A percentile compares a stretch with the other conserved stretches of the same genome.
Evolutionary conservation across 2,329 filamentous ascomycete genomes (phyloP).

Genomic region (Alternaria viburni): DNA sequence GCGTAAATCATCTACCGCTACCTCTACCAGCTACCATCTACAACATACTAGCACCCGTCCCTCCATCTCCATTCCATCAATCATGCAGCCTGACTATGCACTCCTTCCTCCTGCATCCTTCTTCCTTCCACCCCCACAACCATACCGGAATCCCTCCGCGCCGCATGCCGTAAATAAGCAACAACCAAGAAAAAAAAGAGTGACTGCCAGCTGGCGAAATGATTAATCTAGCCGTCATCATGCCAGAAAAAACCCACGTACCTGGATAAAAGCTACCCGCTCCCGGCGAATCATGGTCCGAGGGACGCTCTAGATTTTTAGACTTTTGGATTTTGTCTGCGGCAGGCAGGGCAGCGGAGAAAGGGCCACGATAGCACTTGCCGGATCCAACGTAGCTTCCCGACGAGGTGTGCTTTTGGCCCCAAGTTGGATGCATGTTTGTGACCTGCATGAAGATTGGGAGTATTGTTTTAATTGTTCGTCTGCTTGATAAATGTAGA

Average conservation of each 20-base stretch:
- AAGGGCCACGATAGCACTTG: conserved; percentile 18
- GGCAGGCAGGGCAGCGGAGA: background rate
- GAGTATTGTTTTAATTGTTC: background rate
- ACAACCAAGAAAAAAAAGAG: conserved; percentile 4
- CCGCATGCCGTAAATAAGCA: conserved; percentile 12
- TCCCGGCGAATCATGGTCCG: conserved; percentile 14
- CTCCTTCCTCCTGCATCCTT: too few species aligned
- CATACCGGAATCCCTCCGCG: conserved; percentile 16
- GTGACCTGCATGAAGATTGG: background rate
- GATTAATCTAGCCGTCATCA: conserved; percentile 19
- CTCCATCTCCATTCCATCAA: background rate
- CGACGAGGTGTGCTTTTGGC: conserved; percentile 1
- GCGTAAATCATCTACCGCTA: background rate
- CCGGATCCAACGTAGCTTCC: background rate
- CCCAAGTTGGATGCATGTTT: conserved; percentile 6
- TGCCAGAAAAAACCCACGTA: conserved; percentile 16
- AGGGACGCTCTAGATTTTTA: background rate
- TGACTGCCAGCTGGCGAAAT: conserved; percentile 15
- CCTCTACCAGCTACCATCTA: background rate
- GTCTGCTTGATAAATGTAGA: background rate
- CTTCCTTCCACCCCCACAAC: too few species aligned
- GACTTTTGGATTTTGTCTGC: background rate
- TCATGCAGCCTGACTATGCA: background rate
- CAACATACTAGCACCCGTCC: background rate
- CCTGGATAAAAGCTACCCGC: conserved; percentile 11